Base-by-base conservation (phyloP, 1,139 yeast species). In the Scheffersomyces segobiensis region DNA sequence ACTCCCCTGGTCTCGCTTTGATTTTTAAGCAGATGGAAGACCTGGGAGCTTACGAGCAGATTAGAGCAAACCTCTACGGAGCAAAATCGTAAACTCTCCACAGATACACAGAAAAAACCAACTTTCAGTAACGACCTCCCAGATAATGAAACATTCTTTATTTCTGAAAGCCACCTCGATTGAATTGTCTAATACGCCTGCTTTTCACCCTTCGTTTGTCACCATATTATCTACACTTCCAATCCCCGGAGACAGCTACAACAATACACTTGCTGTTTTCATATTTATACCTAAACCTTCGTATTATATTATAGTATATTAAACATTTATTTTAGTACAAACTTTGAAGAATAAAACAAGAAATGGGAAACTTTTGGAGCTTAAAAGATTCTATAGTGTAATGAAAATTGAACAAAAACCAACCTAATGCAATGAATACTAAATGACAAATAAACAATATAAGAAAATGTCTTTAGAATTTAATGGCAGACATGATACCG, bases 401-500 rank as follows among this genome's bases (percentile, higher is more conserved):
- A 14, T 32, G 42, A 32, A 32, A 14, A 32, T 7, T 14, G 2
- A 48, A 48, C 50, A 48, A 20, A 24, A 32, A 32, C 42, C 42
- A 32, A 32, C 42, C 42, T 32, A 24, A 48, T 20, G 21, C 24
- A 48, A 48, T 10, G 17, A 48, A 48, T 20, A 12, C 3, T 8
- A 48, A 48, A 20, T 5, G 19, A 53, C 19, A 24, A 53, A 47
- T 54, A 49, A 53, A n/a, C 20, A 24, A 18, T 49, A 21, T 10
- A 14, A 32, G 7, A 32, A 32, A 10, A 32, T 4, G 42, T 32
- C 17, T n/a, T 66, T 72, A 84, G 61, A 81, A 83, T 2, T 86
- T 83, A 39, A 86, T 70, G 8, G 86, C 64, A 54, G 74, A 76
- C 93, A 92, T 88, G 61, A 92, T 76, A 52, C 87, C 81, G 68